phyloP scores from a whole-genome alignment of 768 basidiomycete species.

The Lepiota brunneoincarnata region DNA sequence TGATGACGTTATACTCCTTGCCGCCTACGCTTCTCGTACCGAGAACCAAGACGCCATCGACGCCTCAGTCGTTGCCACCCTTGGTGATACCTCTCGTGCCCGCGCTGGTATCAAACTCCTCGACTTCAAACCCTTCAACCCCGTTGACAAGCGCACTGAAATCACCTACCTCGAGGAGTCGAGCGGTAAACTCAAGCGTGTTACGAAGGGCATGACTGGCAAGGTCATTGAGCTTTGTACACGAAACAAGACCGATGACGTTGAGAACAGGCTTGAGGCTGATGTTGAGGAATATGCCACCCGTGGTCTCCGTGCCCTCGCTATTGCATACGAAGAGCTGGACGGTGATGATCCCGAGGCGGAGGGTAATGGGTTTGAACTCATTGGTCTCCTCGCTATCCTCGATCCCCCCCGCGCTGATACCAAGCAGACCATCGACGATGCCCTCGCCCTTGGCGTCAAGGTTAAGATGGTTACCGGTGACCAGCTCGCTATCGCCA shows the following conservation, averaged over 20 bases:
- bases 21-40: slow-evolving; percentile 95
- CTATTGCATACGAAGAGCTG: slow-evolving; percentile 93
- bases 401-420: slow-evolving; percentile 97
- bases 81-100: slow-evolving; percentile 68
- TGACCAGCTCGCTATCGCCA: slow-evolving; percentile 98
- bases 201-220: slow-evolving; percentile 99
- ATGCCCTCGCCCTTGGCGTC: slow-evolving; percentile 93
- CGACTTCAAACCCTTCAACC: slow-evolving; percentile 99
- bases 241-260: slow-evolving; percentile 91
- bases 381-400: slow-evolving; percentile 96
- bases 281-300: slow-evolving; percentile 96
- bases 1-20: slow-evolving; percentile 89
- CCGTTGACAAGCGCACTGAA: slow-evolving; percentile 98
- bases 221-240: slow-evolving; percentile 96
- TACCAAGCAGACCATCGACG: slow-evolving; percentile 99
- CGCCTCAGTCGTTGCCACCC: slow-evolving; percentile 76
- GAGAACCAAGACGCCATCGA: slow-evolving; percentile 99
- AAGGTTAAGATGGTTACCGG: slow-evolving; percentile 99
- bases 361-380: slow-evolving; percentile 95
- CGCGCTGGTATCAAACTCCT: slow-evolving; percentile 92
- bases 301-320: slow-evolving; percentile 97
- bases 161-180: slow-evolving; percentile 95
- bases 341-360: slow-evolving; percentile 78
- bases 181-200: slow-evolving; percentile 92
- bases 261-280: slow-evolving; percentile 87